Base-by-base conservation (phyloP, 164 flowering plant species). In the Vitis amurensis region DNA sequence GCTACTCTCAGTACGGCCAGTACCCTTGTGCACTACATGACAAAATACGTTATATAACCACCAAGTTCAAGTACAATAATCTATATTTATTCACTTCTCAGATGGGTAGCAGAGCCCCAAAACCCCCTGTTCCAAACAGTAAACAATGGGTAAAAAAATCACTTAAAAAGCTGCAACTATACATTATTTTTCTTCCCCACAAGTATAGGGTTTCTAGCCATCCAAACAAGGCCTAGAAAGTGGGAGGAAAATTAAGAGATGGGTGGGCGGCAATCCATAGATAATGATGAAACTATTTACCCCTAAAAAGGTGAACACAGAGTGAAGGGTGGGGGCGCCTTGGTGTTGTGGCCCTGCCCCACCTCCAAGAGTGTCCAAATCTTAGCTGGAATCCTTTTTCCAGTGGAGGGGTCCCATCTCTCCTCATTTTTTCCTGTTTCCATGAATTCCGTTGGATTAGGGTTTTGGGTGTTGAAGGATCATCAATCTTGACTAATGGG, bases 81-180 rank as follows among this genome's bases (percentile, higher is more conserved):
- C 44, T 37, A 37, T 37, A 37, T 37, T 37, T 37, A 37, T 37
- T 2, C 44, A 37, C 44, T 3, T 37, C 44, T 37, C 44, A 37
- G 44, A 37, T 37, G 44, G 44, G 44, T 6, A 37, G 44, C 44
- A 31, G 13, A 14, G 14, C 23, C 63, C 62, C 31, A 59, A 59
- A 27, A 4, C 31, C 19, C 27, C 27, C 4, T 29, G 14, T 15
- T 9, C 37, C 63, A 12, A 60, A 5, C 63, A 2, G 19, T 44
- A 9, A 31, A 15, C 50, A 61, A 31, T 2, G 16, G 47, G 6
- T 37, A 37, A 17, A 37, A 17, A 58, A 58, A 58, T 58, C 61
- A 14, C 61, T 49, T 52, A 7, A 27, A 61, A 72, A 66, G 74
- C 66, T 72, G 74, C 74, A 50, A 44, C 11, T 37, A 67, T 44